These are phyloP conservation scores for Coniochaeta ligniaria DNA, from an alignment of 2,329 filamentous ascomycete species.

Conservation along the genomic window DNA sequence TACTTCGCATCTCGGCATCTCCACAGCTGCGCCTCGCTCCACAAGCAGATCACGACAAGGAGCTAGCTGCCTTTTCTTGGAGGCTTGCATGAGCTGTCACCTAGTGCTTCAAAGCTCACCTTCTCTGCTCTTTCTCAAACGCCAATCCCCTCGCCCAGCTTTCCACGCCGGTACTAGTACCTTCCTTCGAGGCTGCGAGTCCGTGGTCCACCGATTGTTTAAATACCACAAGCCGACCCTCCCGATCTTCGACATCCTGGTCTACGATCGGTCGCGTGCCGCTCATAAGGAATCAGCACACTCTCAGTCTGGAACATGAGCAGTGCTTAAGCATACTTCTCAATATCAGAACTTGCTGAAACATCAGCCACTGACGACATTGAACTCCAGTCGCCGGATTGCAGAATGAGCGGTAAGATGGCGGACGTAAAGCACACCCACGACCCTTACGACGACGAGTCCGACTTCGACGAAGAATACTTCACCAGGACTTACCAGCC, in stretches of 20 bases:
- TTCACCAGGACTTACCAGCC: slow-evolving; percentile 56
- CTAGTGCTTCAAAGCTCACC: neutral
- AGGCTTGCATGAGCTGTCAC: neutral
- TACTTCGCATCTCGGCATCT: neutral
- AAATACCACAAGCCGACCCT: neutral
- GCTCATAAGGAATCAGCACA: neutral
- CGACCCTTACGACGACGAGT: slow-evolving; percentile 21
- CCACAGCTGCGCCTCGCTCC: neutral
- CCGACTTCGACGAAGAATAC: slow-evolving; percentile 44
- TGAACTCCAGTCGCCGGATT: neutral
- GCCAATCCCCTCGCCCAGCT: neutral
- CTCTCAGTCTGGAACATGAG: neutral
- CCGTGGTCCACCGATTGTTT: neutral
- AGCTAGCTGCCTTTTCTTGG: neutral
- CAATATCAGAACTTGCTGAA: neutral
- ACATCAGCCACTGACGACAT: neutral
- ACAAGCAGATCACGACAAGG: neutral
- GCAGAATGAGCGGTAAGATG: slow-evolving; percentile 1
- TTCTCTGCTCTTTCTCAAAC: neutral
- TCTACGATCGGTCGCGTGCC: neutral
- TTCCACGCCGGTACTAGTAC: neutral
- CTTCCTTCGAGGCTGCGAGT: neutral
- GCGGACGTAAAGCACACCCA: slow-evolving; percentile 5
- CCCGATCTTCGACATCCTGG: neutral
- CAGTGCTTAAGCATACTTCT: neutral